Evolutionary conservation across 257 asterid species (phyloP).

Genomic region (Ilex asprella): DNA sequence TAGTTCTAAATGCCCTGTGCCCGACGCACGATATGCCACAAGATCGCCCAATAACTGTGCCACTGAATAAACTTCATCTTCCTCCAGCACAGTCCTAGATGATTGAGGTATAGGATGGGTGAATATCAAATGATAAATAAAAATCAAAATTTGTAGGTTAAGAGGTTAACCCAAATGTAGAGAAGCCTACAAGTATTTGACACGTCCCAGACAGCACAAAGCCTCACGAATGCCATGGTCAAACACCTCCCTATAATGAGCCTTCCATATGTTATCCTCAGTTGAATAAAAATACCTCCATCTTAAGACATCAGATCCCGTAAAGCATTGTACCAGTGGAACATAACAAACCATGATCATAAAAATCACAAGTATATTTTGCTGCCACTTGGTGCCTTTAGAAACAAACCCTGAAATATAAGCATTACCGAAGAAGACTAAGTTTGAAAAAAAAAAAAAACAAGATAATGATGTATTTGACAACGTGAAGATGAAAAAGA

Average conservation of each 20-base stretch:
- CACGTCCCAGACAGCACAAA: slow-evolving; percentile 31
- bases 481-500: background rate
- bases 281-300: slow-evolving; percentile 32
- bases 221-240: slow-evolving; percentile 33
- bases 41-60: slow-evolving; percentile 30
- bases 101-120: background rate
- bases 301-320: slow-evolving; percentile 24
- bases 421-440: background rate
- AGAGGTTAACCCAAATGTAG: background rate
- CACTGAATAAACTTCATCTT: slow-evolving; percentile 26
- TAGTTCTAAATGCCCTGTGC: slow-evolving; percentile 27
- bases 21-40: slow-evolving; percentile 26
- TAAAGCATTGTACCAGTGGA: slow-evolving; percentile 19
- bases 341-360: slow-evolving; percentile 11
- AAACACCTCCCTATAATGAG: slow-evolving; percentile 30
- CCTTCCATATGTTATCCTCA: slow-evolving; percentile 29
- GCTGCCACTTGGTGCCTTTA: slow-evolving; percentile 13
- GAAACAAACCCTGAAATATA: slow-evolving; percentile 17
- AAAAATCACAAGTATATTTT: slow-evolving; percentile 14
- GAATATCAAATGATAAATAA: slow-evolving; percentile 1
- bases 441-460: background rate
- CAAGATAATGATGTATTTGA: background rate
- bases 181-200: slow-evolving; percentile 24
- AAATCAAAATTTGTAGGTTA: background rate
- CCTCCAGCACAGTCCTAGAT: slow-evolving; percentile 19